Conservation (phyloP, 1,284 basidiomycete genomes). For the Melampsora occidentalis region DNA sequence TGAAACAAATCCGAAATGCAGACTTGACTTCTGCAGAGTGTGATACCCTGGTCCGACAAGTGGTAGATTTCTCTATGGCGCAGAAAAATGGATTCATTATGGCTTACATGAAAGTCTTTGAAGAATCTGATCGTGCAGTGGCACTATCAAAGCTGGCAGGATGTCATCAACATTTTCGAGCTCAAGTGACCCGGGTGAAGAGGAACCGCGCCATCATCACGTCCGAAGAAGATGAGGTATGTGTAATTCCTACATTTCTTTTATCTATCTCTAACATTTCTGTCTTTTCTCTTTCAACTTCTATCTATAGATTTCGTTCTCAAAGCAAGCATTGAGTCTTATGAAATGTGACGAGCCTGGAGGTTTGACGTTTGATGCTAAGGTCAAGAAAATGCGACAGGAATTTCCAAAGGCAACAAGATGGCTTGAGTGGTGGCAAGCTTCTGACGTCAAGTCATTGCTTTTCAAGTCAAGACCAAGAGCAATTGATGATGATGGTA, state of each 20-base stretch:
- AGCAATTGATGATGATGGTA: background rate
- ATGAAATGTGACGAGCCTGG: background rate
- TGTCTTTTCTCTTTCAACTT: background rate
- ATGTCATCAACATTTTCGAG: slow-evolving; percentile 5
- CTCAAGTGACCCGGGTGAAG: background rate
- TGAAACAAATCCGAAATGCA: background rate
- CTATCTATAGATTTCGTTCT: background rate
- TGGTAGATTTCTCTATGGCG: slow-evolving; percentile 4
- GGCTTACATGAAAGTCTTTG: slow-evolving; percentile 9
- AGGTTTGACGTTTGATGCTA: background rate
- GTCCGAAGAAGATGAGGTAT: background rate
- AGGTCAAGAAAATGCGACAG: background rate
- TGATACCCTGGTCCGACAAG: background rate
- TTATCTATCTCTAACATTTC: no score
- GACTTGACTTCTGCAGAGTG: background rate
- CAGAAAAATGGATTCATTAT: background rate
- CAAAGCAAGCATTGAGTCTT: background rate
- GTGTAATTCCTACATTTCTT: no score
- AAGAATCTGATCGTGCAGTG: background rate
- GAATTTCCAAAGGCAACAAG: background rate
- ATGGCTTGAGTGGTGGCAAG: slow-evolving; percentile 16
- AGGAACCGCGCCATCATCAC: background rate
- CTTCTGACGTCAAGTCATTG: background rate
- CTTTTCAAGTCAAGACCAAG: background rate
- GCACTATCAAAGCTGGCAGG: background rate